Base-by-base conservation (phyloP, 2,329 filamentous ascomycete species). In the Chrysosporium queenslandicum region DNA sequence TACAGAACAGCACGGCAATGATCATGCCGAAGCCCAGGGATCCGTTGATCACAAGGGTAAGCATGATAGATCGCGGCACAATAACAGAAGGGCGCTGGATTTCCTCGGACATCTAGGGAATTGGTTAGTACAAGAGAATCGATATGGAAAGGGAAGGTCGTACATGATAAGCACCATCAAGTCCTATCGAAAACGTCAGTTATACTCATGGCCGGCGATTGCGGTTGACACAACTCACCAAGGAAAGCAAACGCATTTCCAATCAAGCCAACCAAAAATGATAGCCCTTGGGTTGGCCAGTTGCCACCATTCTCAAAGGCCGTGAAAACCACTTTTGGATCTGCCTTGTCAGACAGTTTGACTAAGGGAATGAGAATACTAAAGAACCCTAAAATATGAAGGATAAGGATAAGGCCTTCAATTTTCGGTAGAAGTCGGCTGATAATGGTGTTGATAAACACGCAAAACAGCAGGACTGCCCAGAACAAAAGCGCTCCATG, bases 381-480 rank as follows among this genome's bases (percentile, higher is more conserved):
- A 34, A 75, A 63, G 50, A 75, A 76, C 3, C 72, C 72, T 14
- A 67, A 55, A 4, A 73, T 60, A 37, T 80, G 77, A 6, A 79
- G 58, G 34, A 74, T 67, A 21, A 81, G 63, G 45, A 78, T 70
- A 4, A 74, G 46, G 0, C 70, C 71, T 59, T 80, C 77, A 39
- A 81, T 68, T 45, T 73, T 69, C 21, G 78, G 73, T 16, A 80
- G 66, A 2, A 66, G 54, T 36, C 59, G 63, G 12, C 63, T 73
- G 14, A 76, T 64, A 5, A 74, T 67, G 0, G 74, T 76, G 60
- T 79, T 79, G 66, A 79, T 68, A 27, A 76, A 60, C 11, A 77
- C 68, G 8, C 70, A 71, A 18, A 76, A 66, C 2, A 69, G 54
- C 2, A 74, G 67, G 32, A 77, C 68, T 8, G 69, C 73, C 61